A percentile compares a stretch with the other conserved stretches of the same genome.
phyloP scores from a whole-genome alignment of 176 grass and related monocot genomes.

The Musa itinerans region DNA sequence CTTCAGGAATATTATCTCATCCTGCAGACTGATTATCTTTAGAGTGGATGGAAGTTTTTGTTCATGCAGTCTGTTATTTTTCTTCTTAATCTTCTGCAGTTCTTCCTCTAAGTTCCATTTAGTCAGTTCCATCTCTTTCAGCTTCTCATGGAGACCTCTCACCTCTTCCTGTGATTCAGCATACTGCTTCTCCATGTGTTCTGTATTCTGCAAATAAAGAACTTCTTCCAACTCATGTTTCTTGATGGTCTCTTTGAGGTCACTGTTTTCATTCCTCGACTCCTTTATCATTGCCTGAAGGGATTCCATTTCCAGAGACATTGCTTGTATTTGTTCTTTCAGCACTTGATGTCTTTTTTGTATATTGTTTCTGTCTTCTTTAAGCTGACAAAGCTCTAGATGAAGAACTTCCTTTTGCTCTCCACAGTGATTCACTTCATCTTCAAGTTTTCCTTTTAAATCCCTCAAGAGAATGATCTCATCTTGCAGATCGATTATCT shows the following conservation, averaged over 20 bases:
- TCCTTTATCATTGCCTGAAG: conserved; percentile 59
- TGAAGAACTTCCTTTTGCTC: conserved; percentile 20
- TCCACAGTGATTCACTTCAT: conserved; percentile 21
- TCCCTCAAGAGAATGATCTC: conserved; percentile 82
- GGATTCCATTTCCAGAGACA: conserved; percentile 64
- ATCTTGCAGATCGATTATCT: conserved; percentile 78
- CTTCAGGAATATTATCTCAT: conserved; percentile 84
- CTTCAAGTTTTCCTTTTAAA: conserved; percentile 41
- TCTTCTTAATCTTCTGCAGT: conserved; percentile 37
- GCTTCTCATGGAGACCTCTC: conserved; percentile 3
- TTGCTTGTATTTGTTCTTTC: conserved; percentile 64
- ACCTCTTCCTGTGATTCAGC: conserved; percentile 17
- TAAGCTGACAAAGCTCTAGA: conserved; percentile 58
- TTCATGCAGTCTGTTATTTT: conserved; percentile 54
- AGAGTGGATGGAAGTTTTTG: conserved; percentile 55
- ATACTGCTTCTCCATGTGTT: conserved; percentile 18
- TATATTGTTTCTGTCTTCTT: conserved; percentile 50
- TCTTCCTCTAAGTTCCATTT: conserved; percentile 34
- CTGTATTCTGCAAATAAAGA: conserved; percentile 8
- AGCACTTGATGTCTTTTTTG: conserved; percentile 48
- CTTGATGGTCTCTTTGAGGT: conserved; percentile 69
- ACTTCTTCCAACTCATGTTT: conserved; percentile 23
- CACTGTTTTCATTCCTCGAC: conserved; percentile 61
- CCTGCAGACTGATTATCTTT: conserved; percentile 63
- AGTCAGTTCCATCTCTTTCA: conserved; percentile 1